These are phyloP conservation scores for Fagopyrum esculentum DNA, from an alignment of 148 eudicot genomes.

Conservation along the genomic window DNA sequence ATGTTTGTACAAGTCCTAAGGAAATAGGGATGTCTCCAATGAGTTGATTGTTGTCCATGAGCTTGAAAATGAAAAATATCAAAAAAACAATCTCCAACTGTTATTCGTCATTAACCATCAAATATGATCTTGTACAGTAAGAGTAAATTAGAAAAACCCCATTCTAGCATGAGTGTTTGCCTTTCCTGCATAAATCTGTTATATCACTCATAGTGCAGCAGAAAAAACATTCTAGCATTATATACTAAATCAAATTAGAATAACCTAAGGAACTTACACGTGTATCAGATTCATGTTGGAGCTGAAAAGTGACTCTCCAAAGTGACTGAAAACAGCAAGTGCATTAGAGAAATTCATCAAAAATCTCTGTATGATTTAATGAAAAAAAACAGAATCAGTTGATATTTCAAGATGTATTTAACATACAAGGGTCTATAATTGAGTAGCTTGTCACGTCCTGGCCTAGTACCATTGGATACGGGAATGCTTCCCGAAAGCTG, in stretches of 20 bases:
- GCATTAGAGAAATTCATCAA: conserved; percentile 3
- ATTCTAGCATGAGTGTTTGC: background rate
- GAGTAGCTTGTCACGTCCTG: conserved; percentile 64
- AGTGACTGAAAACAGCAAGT: conserved; percentile 45
- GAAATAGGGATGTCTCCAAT: conserved; percentile 53
- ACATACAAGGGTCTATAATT: conserved; percentile 74
- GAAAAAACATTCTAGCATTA: background rate
- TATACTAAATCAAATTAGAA: background rate
- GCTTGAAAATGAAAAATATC: conserved; percentile 30
- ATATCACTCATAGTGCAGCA: background rate
- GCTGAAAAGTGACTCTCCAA: conserved; percentile 53
- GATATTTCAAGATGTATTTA: background rate
- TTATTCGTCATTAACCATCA: background rate
- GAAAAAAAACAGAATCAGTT: background rate
- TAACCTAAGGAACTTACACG: conserved; percentile 45
- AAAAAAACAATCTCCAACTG: background rate
- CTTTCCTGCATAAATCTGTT: background rate
- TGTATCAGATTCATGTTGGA: conserved; percentile 62
- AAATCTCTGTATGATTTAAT: background rate
- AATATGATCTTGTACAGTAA: background rate
- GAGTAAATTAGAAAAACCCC: background rate
- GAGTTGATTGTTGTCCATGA: conserved; percentile 65
- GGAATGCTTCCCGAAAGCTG: conserved; percentile 67
- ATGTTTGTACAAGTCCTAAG: conserved; percentile 44
- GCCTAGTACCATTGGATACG: conserved; percentile 42